These are phyloP conservation scores for Paramyrothecium sp. DNA, from an alignment of 2,329 filamentous ascomycete species.

Conservation along the genomic window DNA sequence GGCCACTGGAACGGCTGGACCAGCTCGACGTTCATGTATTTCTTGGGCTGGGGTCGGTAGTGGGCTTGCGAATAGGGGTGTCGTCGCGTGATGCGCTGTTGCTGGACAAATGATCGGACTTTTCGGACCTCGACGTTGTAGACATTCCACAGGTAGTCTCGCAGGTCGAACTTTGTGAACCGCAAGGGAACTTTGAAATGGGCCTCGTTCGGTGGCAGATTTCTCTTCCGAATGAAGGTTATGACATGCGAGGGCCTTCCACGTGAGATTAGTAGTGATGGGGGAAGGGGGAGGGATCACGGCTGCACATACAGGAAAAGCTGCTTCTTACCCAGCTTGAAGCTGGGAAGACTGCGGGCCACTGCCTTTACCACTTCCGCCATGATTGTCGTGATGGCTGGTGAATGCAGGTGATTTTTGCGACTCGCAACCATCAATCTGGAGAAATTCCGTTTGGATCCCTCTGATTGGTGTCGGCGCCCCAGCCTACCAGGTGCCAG, in stretches of 20 bases:
- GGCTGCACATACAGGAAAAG: conserved; percentile 52
- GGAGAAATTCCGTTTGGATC: neutral
- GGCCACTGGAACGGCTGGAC: conserved; percentile 88
- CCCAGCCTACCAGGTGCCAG: neutral
- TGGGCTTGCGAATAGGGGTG: conserved; percentile 50
- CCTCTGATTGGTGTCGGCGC: neutral
- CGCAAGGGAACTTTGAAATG: conserved; percentile 87
- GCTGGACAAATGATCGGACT: conserved; percentile 77
- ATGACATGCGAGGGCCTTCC: conserved; percentile 77
- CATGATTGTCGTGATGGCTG: conserved; percentile 29
- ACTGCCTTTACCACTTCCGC: conserved; percentile 35
- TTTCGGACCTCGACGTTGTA: conserved; percentile 73
- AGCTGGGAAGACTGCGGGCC: conserved; percentile 38
- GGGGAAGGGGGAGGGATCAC: neutral
- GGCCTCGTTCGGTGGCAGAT: conserved; percentile 76
- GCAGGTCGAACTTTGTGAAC: conserved; percentile 95
- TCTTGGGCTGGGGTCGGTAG: conserved; percentile 71
- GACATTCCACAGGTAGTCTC: conserved; percentile 87
- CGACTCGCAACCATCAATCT: neutral
- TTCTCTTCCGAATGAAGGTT: conserved; percentile 70
- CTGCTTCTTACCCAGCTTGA: conserved; percentile 51
- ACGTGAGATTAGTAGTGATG: conserved; percentile 5
- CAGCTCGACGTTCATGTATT: conserved; percentile 95
- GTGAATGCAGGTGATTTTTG: neutral
- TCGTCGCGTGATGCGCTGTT: conserved; percentile 55